phyloP scores from a whole-genome alignment of 2,329 filamentous ascomycete species.

The Colletotrichum falcatum region DNA sequence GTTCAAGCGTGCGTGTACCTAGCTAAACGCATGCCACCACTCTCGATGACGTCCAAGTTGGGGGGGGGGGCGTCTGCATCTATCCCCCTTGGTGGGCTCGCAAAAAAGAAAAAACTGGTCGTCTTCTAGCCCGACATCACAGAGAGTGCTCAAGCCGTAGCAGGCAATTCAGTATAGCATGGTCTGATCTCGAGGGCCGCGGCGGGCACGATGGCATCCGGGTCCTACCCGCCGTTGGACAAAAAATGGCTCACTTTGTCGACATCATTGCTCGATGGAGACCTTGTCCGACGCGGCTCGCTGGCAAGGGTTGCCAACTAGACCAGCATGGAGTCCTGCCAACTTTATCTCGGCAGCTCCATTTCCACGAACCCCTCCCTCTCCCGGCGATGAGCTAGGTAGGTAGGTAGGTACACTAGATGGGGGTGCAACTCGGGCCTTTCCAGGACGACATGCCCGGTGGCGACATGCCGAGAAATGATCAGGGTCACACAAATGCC shows the following conservation, averaged over 20 bases:
- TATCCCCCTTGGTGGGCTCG: neutral
- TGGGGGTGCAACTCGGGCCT: neutral
- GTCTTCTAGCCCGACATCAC: neutral
- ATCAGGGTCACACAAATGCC: slow-evolving; percentile 26
- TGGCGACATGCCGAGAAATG: slow-evolving; percentile 25
- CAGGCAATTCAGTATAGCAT: neutral
- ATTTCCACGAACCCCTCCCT: neutral
- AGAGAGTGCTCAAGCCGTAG: neutral
- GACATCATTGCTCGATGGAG: slow-evolving; percentile 10
- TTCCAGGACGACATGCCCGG: neutral
- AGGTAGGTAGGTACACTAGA: neutral
- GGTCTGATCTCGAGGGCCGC: slow-evolving; percentile 4
- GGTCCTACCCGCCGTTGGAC: neutral
- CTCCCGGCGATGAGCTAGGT: neutral
- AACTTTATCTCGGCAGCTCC: slow-evolving; percentile 3
- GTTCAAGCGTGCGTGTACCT: neutral
- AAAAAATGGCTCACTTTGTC: slow-evolving; percentile 21
- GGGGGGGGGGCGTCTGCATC: too few species aligned
- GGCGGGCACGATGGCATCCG: neutral
- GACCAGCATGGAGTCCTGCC: slow-evolving; percentile 21
- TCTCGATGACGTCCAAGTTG: neutral
- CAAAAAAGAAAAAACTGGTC: too few species aligned
- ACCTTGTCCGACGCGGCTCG: neutral
- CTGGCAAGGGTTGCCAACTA: neutral
- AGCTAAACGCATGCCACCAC: neutral